Evolutionary conservation across 495 filamentous ascomycete species (phyloP).

Genomic region (Pyronema domesticum): DNA sequence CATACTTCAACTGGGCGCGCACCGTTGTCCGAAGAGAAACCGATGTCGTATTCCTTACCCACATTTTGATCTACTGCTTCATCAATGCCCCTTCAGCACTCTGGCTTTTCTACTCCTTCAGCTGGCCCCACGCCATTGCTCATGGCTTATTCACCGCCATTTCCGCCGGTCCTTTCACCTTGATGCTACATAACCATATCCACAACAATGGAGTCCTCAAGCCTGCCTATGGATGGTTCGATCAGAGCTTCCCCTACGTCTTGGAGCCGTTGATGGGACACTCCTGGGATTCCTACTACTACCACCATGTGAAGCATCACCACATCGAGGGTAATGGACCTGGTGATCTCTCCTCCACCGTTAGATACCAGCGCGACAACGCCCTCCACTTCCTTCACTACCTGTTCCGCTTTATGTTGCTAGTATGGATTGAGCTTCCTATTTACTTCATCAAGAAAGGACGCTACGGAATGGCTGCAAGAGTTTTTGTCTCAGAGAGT

Average conservation of each 20-base stretch:
- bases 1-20: slow-evolving; percentile 39
- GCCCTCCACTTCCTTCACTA: slow-evolving; percentile 46
- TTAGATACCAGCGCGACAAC: slow-evolving; percentile 57
- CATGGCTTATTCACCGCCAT: slow-evolving; percentile 45
- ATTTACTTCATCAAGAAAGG: slow-evolving; percentile 47
- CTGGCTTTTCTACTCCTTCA: slow-evolving; percentile 45
- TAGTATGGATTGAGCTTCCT: slow-evolving; percentile 59
- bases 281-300: slow-evolving; percentile 69
- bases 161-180: slow-evolving; percentile 53
- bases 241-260: slow-evolving; percentile 51
- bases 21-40: slow-evolving; percentile 39
- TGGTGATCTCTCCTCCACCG: slow-evolving; percentile 53
- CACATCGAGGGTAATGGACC: slow-evolving; percentile 70
- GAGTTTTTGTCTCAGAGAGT: slow-evolving; percentile 37
- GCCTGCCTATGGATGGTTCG: slow-evolving; percentile 33
- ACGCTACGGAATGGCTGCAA: slow-evolving; percentile 33
- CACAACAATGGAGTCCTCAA: slow-evolving; percentile 54
- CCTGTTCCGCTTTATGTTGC: slow-evolving; percentile 49
- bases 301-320: slow-evolving; percentile 73
- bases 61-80: slow-evolving; percentile 51
- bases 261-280: slow-evolving; percentile 61
- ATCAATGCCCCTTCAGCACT: slow-evolving; percentile 51
- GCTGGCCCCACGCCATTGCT: slow-evolving; percentile 42
- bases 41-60: slow-evolving; percentile 61
- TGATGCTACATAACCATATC: slow-evolving; percentile 73